Evolutionary conservation across 352 stramenopile species (phyloP), one percentile per base, ranked within the genome.

Genomic region (Thraustochytrium sp.): DNA sequence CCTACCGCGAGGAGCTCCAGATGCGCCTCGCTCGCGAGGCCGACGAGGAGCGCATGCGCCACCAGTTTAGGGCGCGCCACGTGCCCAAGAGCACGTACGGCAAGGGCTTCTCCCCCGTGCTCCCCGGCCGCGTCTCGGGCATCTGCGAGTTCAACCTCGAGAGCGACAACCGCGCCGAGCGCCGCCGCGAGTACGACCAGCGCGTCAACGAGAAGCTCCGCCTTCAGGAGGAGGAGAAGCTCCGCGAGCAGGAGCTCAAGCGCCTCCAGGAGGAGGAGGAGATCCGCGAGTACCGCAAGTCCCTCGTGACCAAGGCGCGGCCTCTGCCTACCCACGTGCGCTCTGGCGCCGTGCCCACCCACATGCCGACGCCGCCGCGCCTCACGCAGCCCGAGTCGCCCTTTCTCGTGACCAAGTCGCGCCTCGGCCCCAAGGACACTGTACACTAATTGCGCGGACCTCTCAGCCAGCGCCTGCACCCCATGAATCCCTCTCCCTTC

Each of bases 371-470:
- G 3, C 40, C 36, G 5, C 9, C 38, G 18, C 62, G 31, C 38
- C 31, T 75, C n/a, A 75, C 62, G 11, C 37, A 75, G 40, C 62
- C 62, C 34, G 62, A 75, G 62, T 75, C 62, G 13, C 62, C 62
- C 8, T 54, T 54, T 26, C 62, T 75, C 21, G 29, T 54, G 11
- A 75, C 62, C n/a, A 54, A 51, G 62, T 5, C 29, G 0, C 55
- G 55, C 34, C 55, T 59, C 26, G 21, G 21, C 51, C n/a, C 48
- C 48, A 55, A 55, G 48, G 18, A 55, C n/a, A n/a, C n/a, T n/a
- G n/a, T n/a, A n/a, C n/a, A n/a, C n/a, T n/a, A n/a, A n/a, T n/a
- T n/a, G n/a, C n/a, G n/a, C n/a, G n/a, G n/a, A n/a, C n/a, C n/a
- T n/a, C n/a, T n/a, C n/a, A n/a, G n/a, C n/a, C n/a, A n/a, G n/a